Conservation (phyloP, 176 grass and related monocot species). For the Panicum miliaceum region DNA sequence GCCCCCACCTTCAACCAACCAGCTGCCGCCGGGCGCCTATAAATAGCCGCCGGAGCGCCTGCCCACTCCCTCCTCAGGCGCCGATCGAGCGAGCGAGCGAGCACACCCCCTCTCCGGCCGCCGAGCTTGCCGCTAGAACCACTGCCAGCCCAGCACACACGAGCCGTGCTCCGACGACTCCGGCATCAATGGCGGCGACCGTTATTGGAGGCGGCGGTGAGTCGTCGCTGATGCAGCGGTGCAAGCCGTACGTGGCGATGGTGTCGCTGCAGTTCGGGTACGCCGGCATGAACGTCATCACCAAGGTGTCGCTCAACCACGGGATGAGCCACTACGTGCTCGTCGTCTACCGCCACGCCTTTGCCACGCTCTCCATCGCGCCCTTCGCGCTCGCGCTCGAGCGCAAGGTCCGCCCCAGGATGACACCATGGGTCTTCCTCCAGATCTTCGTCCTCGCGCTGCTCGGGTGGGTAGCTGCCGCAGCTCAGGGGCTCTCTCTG, state of each 20-base stretch:
- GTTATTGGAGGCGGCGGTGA: neutral
- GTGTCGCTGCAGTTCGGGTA: slow-evolving; percentile 98
- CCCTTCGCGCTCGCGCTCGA: slow-evolving; percentile 93
- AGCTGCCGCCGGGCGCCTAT: slow-evolving; percentile 17
- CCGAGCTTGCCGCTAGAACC: neutral
- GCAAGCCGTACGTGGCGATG: slow-evolving; percentile 97
- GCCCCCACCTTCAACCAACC: slow-evolving; percentile 23
- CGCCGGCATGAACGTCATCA: slow-evolving; percentile 99
- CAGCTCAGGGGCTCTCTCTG: neutral
- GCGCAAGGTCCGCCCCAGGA: slow-evolving; percentile 78
- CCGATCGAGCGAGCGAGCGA: neutral
- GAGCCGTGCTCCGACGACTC: too few relatives aligned
- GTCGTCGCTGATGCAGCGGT: slow-evolving; percentile 73
- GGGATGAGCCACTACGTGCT: slow-evolving; percentile 99
- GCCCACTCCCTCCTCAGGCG: slow-evolving; percentile 1
- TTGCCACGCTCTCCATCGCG: slow-evolving; percentile 96
- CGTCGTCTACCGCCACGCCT: slow-evolving; percentile 97
- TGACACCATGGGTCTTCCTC: slow-evolving; percentile 58
- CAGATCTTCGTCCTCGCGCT: slow-evolving; percentile 90
- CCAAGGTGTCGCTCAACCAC: slow-evolving; percentile 98
- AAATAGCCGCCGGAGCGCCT: slow-evolving; percentile 30
- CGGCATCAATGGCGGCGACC: slow-evolving; percentile 33
- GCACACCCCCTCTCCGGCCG: neutral
- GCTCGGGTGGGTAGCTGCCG: slow-evolving; percentile 60
- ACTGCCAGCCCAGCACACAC: neutral